Evolutionary conservation across 2,329 filamentous ascomycete species (phyloP).

Genomic region (Cucurbitaria berberidis): DNA sequence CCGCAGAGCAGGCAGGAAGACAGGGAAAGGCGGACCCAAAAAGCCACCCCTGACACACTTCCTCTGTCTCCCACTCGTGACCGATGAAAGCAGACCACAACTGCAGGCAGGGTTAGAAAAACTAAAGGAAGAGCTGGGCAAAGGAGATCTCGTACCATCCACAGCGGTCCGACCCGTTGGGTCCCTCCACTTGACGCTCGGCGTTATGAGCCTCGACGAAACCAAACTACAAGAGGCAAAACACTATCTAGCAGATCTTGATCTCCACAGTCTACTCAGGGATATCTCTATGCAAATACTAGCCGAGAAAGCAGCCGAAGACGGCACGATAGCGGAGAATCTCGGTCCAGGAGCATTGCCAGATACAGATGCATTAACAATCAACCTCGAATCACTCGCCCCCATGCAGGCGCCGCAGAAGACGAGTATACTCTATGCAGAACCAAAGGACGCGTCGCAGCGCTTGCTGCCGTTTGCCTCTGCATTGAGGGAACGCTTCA

Average conservation of each 20-base stretch:
- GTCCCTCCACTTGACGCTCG: slow-evolving; percentile 84
- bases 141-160: slow-evolving; percentile 58
- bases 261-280: slow-evolving; percentile 46
- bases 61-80: slow-evolving; percentile 75
- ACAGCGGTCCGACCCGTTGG: slow-evolving; percentile 77
- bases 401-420: slow-evolving; percentile 66
- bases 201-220: slow-evolving; percentile 76
- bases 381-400: slow-evolving; percentile 58
- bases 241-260: slow-evolving; percentile 50
- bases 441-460: slow-evolving; percentile 61
- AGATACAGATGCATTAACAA: slow-evolving; percentile 34
- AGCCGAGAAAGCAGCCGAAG: slow-evolving; percentile 21
- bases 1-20: slow-evolving; percentile 15
- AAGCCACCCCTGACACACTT: slow-evolving; percentile 71
- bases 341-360: slow-evolving; percentile 32
- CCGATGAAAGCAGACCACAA: slow-evolving; percentile 64
- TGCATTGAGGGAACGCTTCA: slow-evolving; percentile 62
- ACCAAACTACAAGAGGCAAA: slow-evolving; percentile 56
- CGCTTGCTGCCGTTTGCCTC: slow-evolving; percentile 65
- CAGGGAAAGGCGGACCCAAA: slow-evolving; percentile 29
- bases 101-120: slow-evolving; percentile 66
- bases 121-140: slow-evolving; percentile 63
- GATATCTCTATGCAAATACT: slow-evolving; percentile 19
- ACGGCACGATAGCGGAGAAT: slow-evolving; percentile 38
- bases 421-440: slow-evolving; percentile 70